Base-by-base conservation (phyloP, 345 rosid genomes). In the Citrus cavaleriei region DNA sequence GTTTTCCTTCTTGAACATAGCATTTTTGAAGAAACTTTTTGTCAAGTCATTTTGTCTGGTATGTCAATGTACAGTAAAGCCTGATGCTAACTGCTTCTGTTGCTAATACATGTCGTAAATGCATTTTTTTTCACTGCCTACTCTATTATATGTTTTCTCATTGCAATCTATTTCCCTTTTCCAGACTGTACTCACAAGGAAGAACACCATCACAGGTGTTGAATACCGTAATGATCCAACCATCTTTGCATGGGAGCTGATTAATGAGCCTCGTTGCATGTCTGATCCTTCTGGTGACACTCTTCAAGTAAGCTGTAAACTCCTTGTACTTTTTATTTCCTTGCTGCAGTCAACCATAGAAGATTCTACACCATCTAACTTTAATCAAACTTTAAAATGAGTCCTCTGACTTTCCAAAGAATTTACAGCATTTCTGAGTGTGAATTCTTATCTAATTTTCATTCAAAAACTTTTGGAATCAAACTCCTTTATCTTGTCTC, bases 161-260 rank as follows among this genome's bases (percentile, higher is more conserved):
- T 72, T 74, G 25, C 69, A 59, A 74, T 77, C 21, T 38, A 62
- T 78, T 77, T 81, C 35, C 37, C 77, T 59, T 75, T 68, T 73
- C 10, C 88, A 95, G 99, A 86, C 90, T 81, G 77, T 95, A 71
- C 87, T 95, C 68, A 92, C 92, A 18, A 92, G 99, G 75, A 92
- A 86, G 83, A 95, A 95, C 91, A 91, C 97, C 72, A 80, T 95
- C 70, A 92, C 97, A 0, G 99, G 99, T 73, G 81, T 90, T 5
- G 97, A 92, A 73, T 95, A 95, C 84, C 85, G 94, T 84, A 88
- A 95, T 73, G 99, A 95, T 69, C 98, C 99, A 8, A 85, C 91
- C 71, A 91, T 95, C 78, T 95, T 95, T 87, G 99, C 87, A 10
- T 93, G 97, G 99, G 98, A 92, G 86, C 82, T 95, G 88, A 95